Conservation (phyloP, 139 green algal genomes). For the Chloropicon primus region DNA sequence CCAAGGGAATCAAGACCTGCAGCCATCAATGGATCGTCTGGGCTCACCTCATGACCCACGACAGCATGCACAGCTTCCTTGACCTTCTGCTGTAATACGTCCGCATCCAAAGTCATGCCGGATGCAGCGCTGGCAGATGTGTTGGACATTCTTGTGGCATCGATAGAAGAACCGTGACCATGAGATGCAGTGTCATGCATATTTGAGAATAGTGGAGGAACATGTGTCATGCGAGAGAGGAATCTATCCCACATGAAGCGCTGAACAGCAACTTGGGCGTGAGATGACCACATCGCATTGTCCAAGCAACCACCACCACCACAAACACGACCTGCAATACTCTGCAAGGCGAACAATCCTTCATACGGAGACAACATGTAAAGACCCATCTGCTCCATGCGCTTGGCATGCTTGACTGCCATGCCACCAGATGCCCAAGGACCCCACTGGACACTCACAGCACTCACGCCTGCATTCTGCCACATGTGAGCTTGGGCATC, state of each 20-base stretch:
- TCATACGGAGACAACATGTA: slow-evolving; percentile 32
- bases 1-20: not conserved
- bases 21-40: not conserved
- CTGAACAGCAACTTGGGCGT: not conserved
- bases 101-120: not conserved
- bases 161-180: not conserved
- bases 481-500: slow-evolving; percentile 18
- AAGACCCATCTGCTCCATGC: slow-evolving; percentile 45
- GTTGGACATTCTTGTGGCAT: not conserved
- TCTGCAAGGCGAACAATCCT: slow-evolving; percentile 28
- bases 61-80: not conserved
- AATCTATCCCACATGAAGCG: not conserved
- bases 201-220: not conserved
- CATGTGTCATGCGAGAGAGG: not conserved
- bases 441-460: slow-evolving; percentile 58
- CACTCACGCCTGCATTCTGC: slow-evolving; percentile 19
- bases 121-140: not conserved
- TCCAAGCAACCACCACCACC: not conserved
- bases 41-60: not conserved
- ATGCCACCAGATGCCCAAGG: slow-evolving; percentile 51
- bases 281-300: not conserved
- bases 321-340: not conserved
- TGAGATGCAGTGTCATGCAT: not conserved
- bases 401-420: slow-evolving; percentile 16
- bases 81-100: not conserved